Evolutionary conservation across 768 basidiomycete species (phyloP).

Genomic region (Hericium coralloides): DNA sequence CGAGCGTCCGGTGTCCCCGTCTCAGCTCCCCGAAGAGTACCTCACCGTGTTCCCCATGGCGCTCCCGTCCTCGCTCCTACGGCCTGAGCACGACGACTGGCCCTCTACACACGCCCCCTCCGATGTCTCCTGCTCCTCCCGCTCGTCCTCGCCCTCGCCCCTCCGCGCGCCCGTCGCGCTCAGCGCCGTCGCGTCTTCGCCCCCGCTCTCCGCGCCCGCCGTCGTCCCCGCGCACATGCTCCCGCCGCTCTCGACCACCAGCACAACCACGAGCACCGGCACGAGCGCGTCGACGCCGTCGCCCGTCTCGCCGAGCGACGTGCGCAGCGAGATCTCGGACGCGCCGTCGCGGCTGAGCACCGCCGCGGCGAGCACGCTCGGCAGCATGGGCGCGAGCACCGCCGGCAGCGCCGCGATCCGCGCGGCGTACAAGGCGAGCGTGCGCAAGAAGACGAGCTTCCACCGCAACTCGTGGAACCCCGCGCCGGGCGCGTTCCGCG

Average conservation of each 20-base stretch:
- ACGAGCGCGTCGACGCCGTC: conserved; percentile 16
- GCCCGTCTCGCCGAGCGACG: conserved; percentile 16
- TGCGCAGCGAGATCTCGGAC: neutral
- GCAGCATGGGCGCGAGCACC: conserved; percentile 1
- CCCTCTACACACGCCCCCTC: conserved; percentile 5
- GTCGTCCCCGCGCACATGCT: neutral
- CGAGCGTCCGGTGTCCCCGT: conserved; percentile 18
- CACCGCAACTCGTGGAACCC: conserved; percentile 45
- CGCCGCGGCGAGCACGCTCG: neutral
- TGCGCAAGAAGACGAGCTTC: conserved; percentile 35
- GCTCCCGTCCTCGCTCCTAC: conserved; percentile 33
- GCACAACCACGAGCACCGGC: conserved; percentile 14
- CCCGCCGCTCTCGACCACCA: conserved; percentile 10
- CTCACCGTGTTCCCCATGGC: conserved; percentile 49
- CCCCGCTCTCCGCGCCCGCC: neutral
- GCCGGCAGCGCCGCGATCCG: conserved; percentile 36
- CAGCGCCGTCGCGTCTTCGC: neutral
- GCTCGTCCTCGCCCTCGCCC: conserved; percentile 12
- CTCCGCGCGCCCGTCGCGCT: neutral
- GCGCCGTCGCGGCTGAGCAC: neutral
- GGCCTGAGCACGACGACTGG: conserved; percentile 20
- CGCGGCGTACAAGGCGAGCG: conserved; percentile 42
- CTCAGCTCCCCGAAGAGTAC: conserved; percentile 33
- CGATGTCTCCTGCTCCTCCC: conserved; percentile 15
- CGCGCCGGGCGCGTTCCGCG: conserved; percentile 1